Evolutionary conservation across 2,329 filamentous ascomycete species (phyloP), one percentile per base, ranked within the genome.

Genomic region (Neophaeococcomyces aloes): DNA sequence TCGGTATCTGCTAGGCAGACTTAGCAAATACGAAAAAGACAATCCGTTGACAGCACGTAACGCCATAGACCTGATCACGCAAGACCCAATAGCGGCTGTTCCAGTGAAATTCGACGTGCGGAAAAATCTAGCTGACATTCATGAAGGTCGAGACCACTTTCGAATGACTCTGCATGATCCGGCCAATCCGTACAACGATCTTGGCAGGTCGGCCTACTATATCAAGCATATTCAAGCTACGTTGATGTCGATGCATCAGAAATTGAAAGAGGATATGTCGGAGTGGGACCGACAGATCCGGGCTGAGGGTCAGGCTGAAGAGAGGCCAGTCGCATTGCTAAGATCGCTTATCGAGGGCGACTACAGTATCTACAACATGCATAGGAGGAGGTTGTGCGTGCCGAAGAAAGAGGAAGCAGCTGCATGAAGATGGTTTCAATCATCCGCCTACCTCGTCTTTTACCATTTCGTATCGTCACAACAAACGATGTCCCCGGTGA

Each of bases 81-180:
- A 11, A n/a, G 48, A 51, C 32, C 34, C 45, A 29, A 29, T 35
- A 5, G 39, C 19, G 25, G 38, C 19, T 13, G 36, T 38, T 7
- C 47, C 50, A 33, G 31, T 47, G 15, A 19, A 41, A 29, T 38
- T 48, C 31, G 33, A 35, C 29, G 25, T 39, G 27, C 35, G 37
- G n/a, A 21, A 38, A 25, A 46, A 45, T 14, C 29, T 36, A 32
- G 14, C 17, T 29, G n/a, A 23, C 7, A 39, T 42, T 21, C 37
- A 39, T 25, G 29, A 35, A 29, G 6, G 18, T 13, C 8, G 27
- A n/a, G 13, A 34, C 21, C 25, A 38, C 34, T 38, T 38, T 33
- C 59, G 73, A 38, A 62, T 79, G 38, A 72, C 64, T 46, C 61
- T 81, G 11, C 75, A 78, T 57, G 76, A 81, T 52, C 77, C 77